These are phyloP conservation scores for Paraphaeosphaeria sporulosa DNA, from an alignment of 2,329 filamentous ascomycete genomes.

Conservation along the genomic window DNA sequence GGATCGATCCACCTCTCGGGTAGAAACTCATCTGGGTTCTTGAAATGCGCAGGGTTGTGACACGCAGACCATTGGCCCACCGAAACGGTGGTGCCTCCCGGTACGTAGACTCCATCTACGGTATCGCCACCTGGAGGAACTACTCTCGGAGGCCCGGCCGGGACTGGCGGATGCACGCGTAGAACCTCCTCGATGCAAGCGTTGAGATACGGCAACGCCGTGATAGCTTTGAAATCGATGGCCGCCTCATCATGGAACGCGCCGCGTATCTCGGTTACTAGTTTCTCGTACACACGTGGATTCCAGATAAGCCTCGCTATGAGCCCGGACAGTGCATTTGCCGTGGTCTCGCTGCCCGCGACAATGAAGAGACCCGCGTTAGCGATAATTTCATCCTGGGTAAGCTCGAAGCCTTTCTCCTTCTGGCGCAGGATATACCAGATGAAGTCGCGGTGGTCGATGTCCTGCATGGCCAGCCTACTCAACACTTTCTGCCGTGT, in stretches of 20 bases:
- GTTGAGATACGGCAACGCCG: slow-evolving; percentile 44
- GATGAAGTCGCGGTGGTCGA: slow-evolving; percentile 27
- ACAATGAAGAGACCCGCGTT: slow-evolving; percentile 24
- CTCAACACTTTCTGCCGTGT: slow-evolving; percentile 25
- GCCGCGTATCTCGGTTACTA: slow-evolving; percentile 24
- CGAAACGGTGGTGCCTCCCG: slow-evolving; percentile 28
- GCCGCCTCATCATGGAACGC: slow-evolving; percentile 24
- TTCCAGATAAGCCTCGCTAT: slow-evolving; percentile 31
- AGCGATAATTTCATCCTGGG: slow-evolving; percentile 25
- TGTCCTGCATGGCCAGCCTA: slow-evolving; percentile 24
- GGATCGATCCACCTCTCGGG: slow-evolving; percentile 45
- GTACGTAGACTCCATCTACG: slow-evolving; percentile 39
- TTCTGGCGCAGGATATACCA: slow-evolving; percentile 21
- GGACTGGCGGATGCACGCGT: slow-evolving; percentile 52
- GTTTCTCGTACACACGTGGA: slow-evolving; percentile 18
- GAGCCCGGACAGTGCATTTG: slow-evolving; percentile 24
- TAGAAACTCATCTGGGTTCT: slow-evolving; percentile 31
- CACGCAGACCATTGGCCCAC: slow-evolving; percentile 25
- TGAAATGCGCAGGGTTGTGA: slow-evolving; percentile 33
- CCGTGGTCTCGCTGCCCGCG: slow-evolving; percentile 33
- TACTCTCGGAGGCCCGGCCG: slow-evolving; percentile 41
- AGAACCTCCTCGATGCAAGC: slow-evolving; percentile 54
- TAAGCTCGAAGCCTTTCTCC: slow-evolving; percentile 17
- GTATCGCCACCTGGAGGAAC: slow-evolving; percentile 34
- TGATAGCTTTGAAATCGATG: slow-evolving; percentile 24